Conservation (phyloP, 805 yeast genomes). For the Lachancea cidri region DNA sequence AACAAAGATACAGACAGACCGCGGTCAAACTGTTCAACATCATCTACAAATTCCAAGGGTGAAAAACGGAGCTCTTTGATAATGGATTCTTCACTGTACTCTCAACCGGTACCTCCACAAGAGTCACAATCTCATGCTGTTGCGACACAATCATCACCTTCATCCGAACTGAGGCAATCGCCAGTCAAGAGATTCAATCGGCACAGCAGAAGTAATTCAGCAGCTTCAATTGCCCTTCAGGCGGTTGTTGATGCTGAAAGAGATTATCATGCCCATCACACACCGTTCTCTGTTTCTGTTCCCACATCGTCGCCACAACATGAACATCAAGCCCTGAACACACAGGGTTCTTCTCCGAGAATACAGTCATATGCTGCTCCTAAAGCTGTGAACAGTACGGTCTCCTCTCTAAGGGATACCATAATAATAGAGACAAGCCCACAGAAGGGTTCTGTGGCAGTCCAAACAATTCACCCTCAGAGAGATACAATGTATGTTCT, state of each 20-base stretch:
- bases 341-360: constrained; percentile 4
- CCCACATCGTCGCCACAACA: constrained; percentile 5
- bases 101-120: constrained; percentile 62
- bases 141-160: constrained; percentile 40
- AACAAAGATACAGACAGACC: constrained; percentile 20
- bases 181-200: constrained; percentile 16
- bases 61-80: constrained; percentile 36
- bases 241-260: constrained; percentile 65
- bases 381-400: constrained; percentile 3
- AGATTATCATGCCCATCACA: constrained; percentile 13
- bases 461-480: neutral
- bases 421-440: constrained; percentile 26
- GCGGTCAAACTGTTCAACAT: constrained; percentile 32
- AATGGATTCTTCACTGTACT: constrained; percentile 33
- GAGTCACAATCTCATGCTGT: constrained; percentile 60
- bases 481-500: constrained; percentile 4
- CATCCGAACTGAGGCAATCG: constrained; percentile 21
- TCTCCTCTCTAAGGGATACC: constrained; percentile 22
- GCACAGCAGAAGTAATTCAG: constrained; percentile 38
- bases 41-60: constrained; percentile 37
- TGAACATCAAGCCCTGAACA: constrained; percentile 3
- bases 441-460: constrained; percentile 7
- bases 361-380: constrained; percentile 4
- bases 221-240: constrained; percentile 65
- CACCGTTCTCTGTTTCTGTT: neutral